A percentile compares a stretch with the other conserved stretches of the same genome.
Evolutionary conservation across 2,329 filamentous ascomycete genomes (phyloP).

Genomic region (Scedosporium apiospermum): DNA sequence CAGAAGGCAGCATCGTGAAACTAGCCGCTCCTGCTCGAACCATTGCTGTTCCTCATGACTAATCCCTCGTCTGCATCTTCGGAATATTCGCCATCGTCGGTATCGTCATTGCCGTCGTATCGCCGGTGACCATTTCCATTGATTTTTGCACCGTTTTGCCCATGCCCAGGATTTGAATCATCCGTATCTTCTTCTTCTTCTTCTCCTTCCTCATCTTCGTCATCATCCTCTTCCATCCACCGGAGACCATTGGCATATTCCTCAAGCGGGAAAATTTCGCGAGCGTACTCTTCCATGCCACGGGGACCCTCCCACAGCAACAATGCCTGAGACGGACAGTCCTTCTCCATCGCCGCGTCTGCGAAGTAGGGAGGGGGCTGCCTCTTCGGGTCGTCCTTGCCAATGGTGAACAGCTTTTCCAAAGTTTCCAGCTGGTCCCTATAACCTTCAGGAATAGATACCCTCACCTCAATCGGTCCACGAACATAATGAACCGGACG

Average conservation of each 20-base stretch:
- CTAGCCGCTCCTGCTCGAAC: constrained; percentile 51
- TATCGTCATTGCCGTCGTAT: constrained; percentile 32
- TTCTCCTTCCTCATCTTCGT: constrained; percentile 19
- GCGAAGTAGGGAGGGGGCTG: constrained; percentile 55
- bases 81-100: constrained; percentile 28
- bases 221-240: constrained; percentile 68
- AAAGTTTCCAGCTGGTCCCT: constrained; percentile 71
- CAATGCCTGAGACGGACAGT: constrained; percentile 65
- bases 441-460: constrained; percentile 81
- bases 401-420: constrained; percentile 47
- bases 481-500: constrained; percentile 70
- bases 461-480: constrained; percentile 72
- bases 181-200: constrained; percentile 37
- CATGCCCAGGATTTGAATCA: constrained; percentile 6
- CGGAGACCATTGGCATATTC: constrained; percentile 88
- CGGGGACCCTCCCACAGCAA: constrained; percentile 86
- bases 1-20: constrained; percentile 13
- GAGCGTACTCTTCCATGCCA: constrained; percentile 86
- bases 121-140: constrained; percentile 6
- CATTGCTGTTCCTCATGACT: constrained; percentile 47
- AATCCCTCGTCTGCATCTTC: constrained; percentile 47
- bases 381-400: constrained; percentile 40
- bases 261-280: constrained; percentile 88
- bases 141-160: constrained; percentile 2
- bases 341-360: constrained; percentile 43